A percentile compares a stretch with the other conserved stretches of the same genome.
phyloP scores from a whole-genome alignment of 1,284 basidiomycete genomes.

The Fomes fomentarius region DNA sequence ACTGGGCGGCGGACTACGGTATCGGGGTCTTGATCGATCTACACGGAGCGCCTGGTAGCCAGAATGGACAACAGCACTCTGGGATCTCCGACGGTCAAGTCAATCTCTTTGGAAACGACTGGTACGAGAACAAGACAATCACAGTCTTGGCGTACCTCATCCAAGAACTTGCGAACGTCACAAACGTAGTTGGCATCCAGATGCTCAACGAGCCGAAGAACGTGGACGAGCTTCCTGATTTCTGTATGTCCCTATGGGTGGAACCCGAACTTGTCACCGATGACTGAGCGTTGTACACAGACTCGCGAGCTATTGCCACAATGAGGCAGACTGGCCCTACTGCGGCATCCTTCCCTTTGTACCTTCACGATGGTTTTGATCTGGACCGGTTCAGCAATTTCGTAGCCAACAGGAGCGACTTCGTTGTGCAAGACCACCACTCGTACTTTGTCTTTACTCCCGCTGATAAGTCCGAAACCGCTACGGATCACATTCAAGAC shows the following conservation, averaged over 20 bases:
- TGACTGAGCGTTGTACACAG: constrained; percentile 32
- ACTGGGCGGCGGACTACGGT: constrained; percentile 63
- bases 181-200: constrained; percentile 79
- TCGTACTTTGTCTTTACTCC: constrained; percentile 73
- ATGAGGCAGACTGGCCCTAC: constrained; percentile 53
- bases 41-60: constrained; percentile 75
- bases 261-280: not conserved
- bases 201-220: constrained; percentile 76
- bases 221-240: constrained; percentile 47
- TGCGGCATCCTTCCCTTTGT: constrained; percentile 61
- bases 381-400: constrained; percentile 59
- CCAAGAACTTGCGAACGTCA: constrained; percentile 58
- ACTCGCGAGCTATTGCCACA: constrained; percentile 52
- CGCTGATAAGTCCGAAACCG: constrained; percentile 47
- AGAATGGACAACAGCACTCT: constrained; percentile 74
- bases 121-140: constrained; percentile 63
- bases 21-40: constrained; percentile 80
- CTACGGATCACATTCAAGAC: constrained; percentile 52
- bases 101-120: constrained; percentile 54
- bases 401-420: constrained; percentile 60
- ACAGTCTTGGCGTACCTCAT: constrained; percentile 60
- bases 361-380: constrained; percentile 79
- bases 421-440: constrained; percentile 79
- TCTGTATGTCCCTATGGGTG: constrained; percentile 53
- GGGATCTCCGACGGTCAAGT: constrained; percentile 69